A percentile compares a stretch with the other conserved stretches of the same genome.
Evolutionary conservation across 345 rosid species (phyloP).

Genomic region (Ceriops tagal): DNA sequence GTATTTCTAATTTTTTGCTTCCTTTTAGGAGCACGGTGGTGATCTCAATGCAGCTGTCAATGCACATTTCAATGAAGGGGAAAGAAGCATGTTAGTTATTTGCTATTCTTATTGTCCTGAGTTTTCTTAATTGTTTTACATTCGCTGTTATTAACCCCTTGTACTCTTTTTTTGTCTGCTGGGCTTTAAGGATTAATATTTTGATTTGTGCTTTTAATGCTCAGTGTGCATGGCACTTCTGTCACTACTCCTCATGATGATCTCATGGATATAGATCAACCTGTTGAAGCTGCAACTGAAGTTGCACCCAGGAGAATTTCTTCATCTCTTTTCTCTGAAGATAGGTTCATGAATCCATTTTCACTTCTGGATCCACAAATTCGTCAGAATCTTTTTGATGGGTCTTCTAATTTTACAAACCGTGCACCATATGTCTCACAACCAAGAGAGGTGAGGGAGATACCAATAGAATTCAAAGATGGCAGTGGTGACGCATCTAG

Average conservation of each 20-base stretch:
- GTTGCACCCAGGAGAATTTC: slow-evolving; percentile 33
- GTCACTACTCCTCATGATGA: slow-evolving; percentile 47
- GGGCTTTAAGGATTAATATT: slow-evolving; percentile 2
- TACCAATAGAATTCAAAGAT: slow-evolving; percentile 83
- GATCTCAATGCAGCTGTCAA: slow-evolving; percentile 94
- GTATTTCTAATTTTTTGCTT: slow-evolving; percentile 19
- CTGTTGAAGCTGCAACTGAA: slow-evolving; percentile 26
- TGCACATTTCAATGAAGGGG: slow-evolving; percentile 86
- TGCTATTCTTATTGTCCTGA: not conserved
- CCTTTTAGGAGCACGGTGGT: slow-evolving; percentile 72
- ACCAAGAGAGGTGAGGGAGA: slow-evolving; percentile 83
- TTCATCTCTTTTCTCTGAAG: slow-evolving; percentile 32
- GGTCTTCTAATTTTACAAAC: slow-evolving; percentile 39
- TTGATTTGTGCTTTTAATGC: not conserved
- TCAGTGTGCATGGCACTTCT: slow-evolving; percentile 18
- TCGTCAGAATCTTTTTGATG: slow-evolving; percentile 38
- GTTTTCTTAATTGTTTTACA: not conserved
- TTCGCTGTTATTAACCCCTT: not conserved
- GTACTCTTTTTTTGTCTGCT: not conserved
- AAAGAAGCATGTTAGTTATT: slow-evolving; percentile 48
- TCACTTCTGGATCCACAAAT: slow-evolving; percentile 48
- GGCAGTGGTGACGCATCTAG: slow-evolving; percentile 40
- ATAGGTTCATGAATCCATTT: slow-evolving; percentile 38
- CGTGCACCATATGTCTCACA: slow-evolving; percentile 61
- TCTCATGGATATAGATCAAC: slow-evolving; percentile 86